phyloP scores from a whole-genome alignment of 1,139 yeast species.

The Zygoascus sp. region DNA sequence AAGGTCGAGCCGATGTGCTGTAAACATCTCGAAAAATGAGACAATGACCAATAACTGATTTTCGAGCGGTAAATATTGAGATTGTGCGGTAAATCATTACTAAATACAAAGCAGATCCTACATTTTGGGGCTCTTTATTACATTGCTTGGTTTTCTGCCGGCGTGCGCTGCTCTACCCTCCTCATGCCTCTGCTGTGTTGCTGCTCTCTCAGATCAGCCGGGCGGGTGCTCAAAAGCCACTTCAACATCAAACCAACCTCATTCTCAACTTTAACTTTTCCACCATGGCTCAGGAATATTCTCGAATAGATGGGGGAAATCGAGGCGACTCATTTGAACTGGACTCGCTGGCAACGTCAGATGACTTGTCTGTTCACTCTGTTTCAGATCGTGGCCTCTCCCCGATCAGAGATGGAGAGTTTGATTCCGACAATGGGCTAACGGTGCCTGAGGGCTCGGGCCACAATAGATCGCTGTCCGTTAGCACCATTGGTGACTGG shows the following conservation, averaged over 20 bases:
- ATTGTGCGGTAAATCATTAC: no score
- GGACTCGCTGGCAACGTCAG: slow-evolving; percentile 36
- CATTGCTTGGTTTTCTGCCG: no score
- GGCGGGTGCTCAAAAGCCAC: not conserved
- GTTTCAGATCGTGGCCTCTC: slow-evolving; percentile 29
- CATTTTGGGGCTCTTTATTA: no score
- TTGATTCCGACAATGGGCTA: slow-evolving; percentile 11
- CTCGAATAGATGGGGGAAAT: not conserved
- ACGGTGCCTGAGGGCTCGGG: not conserved
- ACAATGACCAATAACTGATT: no score
- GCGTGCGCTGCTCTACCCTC: no score
- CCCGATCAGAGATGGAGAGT: slow-evolving; percentile 17
- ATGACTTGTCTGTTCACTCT: slow-evolving; percentile 19
- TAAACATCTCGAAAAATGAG: no score
- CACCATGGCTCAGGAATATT: slow-evolving; percentile 8
- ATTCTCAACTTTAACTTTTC: not conserved
- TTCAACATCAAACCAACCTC: not conserved
- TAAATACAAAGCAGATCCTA: not conserved
- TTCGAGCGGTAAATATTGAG: no score
- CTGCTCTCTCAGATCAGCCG: not conserved
- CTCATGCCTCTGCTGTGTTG: no score
- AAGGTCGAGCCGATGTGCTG: no score
- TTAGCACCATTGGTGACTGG: slow-evolving; percentile 31
- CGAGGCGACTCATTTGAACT: slow-evolving; percentile 34
- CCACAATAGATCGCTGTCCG: slow-evolving; percentile 25